Evolutionary conservation across 1,284 basidiomycete species (phyloP), one percentile per base, ranked within the genome.

Genomic region (Papiliotrema flavescens): DNA sequence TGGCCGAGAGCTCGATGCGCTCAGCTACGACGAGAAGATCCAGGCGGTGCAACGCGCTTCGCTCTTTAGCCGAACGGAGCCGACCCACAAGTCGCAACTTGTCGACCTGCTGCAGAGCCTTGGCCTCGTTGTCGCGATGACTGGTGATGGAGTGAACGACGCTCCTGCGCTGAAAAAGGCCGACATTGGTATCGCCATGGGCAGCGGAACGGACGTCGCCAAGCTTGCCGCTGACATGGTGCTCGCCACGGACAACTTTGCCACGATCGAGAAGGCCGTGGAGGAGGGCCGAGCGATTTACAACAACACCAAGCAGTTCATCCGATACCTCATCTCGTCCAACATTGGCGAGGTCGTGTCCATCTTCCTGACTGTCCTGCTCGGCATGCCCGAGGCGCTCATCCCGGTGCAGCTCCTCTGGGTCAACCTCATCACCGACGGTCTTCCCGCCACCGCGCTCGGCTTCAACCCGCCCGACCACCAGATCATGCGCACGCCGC

Each of bases 151-250:
- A 69, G 95, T 98, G 55, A 98, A 98, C 66, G 95, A 98, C 69
- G 94, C 94, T 0, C 94, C 94, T 17, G 94, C 94, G 0, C 79
- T 98, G 66, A 96, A 96, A 76, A 94, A 89, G 80, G 95, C 95
- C 17, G 94, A 98, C 68, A 97, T 98, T 66, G 95, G 95, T 69
- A 89, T 98, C 54, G 89, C 92, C n/a, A 98, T 98, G 95, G 95
- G 95, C 46, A 91, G 89, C 59, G 96, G 95, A 48, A 98, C 95
- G 0, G 96, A 99, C 71, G 96, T 99, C 26, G 95, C 96, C 56
- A 98, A 98, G 78, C 82, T 97, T 61, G 96, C 96, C 11, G 92
- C 94, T 11, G 95, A 99, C 75, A 95, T 93, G 89, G 89, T 94
- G 36, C 84, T 94, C 45, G 89, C 90, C 2, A 73, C 69, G 17